These are phyloP conservation scores for Scedosporium aurantiacum DNA, from an alignment of 2,329 filamentous ascomycete genomes.

Conservation along the genomic window DNA sequence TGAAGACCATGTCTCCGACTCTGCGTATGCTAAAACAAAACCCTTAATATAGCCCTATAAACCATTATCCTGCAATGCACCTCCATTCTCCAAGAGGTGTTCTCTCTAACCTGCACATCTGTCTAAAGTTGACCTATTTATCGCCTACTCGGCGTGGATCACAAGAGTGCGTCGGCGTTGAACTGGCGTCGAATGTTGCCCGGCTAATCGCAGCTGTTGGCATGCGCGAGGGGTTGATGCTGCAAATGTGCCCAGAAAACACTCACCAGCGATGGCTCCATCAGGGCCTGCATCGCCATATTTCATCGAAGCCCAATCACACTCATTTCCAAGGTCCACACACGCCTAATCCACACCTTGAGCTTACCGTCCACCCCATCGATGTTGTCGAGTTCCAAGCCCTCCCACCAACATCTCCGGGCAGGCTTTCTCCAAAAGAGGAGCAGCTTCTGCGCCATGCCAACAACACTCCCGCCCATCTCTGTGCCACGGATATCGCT, in stretches of 20 bases:
- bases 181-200: no score
- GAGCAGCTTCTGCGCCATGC: conserved; percentile 96
- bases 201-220: no score
- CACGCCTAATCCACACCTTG: conserved; percentile 95
- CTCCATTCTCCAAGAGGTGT: no score
- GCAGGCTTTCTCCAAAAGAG: conserved; percentile 98
- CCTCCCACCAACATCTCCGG: conserved; percentile 97
- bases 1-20: background rate
- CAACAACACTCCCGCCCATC: conserved; percentile 67
- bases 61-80: background rate
- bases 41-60: background rate
- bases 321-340: conserved; percentile 98
- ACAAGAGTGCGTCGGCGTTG: no score
- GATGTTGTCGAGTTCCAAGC: conserved; percentile 79
- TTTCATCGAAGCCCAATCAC: conserved; percentile 68
- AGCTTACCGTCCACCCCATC: conserved; percentile 84
- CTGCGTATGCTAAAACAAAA: background rate
- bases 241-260: background rate
- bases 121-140: no score
- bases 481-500: conserved; percentile 81
- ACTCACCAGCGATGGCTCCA: background rate
- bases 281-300: background rate
- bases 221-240: no score
- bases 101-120: no score
- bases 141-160: no score